phyloP scores from a whole-genome alignment of 2,329 filamentous ascomycete species.

The Talaromyces amestolkiae region DNA sequence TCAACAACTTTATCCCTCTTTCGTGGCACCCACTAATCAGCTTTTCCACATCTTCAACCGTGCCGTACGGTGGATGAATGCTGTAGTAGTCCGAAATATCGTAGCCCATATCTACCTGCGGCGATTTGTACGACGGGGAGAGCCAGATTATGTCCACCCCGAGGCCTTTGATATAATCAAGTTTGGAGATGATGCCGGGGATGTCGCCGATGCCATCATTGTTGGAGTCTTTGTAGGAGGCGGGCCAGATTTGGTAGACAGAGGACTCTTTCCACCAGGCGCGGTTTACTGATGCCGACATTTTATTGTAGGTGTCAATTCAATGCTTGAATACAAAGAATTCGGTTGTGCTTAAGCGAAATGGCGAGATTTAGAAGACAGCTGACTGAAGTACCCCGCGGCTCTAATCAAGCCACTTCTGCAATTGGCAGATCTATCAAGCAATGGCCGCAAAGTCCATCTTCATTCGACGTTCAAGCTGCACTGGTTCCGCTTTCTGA shows the following conservation, averaged over 20 bases:
- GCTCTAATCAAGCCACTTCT: neutral
- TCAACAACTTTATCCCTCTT: conserved; percentile 66
- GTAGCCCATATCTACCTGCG: conserved; percentile 55
- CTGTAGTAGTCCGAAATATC: conserved; percentile 61
- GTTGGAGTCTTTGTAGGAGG: conserved; percentile 55
- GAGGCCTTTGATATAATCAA: conserved; percentile 63
- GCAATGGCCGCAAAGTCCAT: neutral
- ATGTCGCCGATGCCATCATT: conserved; percentile 62
- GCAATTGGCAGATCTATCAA: neutral
- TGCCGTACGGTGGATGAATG: conserved; percentile 65
- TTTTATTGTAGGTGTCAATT: neutral
- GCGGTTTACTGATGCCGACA: conserved; percentile 25
- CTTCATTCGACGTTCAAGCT: conserved; percentile 4
- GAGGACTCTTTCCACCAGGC: conserved; percentile 60
- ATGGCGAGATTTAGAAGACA: neutral
- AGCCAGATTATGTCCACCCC: conserved; percentile 63
- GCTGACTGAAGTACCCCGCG: neutral
- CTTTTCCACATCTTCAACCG: conserved; percentile 62
- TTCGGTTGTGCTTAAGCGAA: neutral
- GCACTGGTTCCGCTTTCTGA: conserved; percentile 1
- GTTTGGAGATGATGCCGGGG: conserved; percentile 61
- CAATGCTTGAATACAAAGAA: neutral
- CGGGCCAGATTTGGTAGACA: conserved; percentile 61
- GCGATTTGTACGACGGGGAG: conserved; percentile 51
- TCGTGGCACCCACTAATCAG: conserved; percentile 60